Evolutionary conservation across 108 stramenopile genomes (phyloP), one percentile per base, ranked within the genome.

Genomic region (Mayamaea pseudoterrestris): DNA sequence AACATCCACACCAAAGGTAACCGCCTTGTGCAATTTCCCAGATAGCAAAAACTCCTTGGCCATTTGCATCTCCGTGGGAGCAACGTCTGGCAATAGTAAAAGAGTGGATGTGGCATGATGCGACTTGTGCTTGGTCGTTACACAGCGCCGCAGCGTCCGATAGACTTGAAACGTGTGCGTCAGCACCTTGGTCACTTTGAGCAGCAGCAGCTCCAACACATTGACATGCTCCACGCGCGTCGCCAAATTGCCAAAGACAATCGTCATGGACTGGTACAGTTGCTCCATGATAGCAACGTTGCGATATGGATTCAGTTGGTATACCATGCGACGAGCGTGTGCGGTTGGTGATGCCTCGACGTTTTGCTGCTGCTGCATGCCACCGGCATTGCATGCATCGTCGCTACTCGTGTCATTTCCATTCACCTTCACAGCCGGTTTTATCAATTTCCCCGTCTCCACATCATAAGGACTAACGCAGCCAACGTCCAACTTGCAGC

Each of bases 1-100:
- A 7, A 90, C 78, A 59, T 90, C 88, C 28, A 90, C 39, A 16
- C 88, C 88, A 66, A 90, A 90, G n/a, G 80, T 85, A 11, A 90
- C 34, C 25, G 83, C 83, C 2, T 61, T 66, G 53, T 90, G 88
- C 27, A 90, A 48, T 44, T 73, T 74, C 9, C 88, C 83, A 1
- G 78, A 63, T 20, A 83, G 56, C 27, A 90, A 57, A 41, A 78
- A 90, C 55, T 90, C 88, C 4, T 71, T 50, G 20, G 71, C 55
- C 30, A 90, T 71, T 18, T 68, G 66, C 37, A 90, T 76, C 58
- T 90, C 87, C 17, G 72, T 63, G 4, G 63, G 54, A 2, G 54
- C 52, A 37, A 16, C 37, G 25, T 36, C 44, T 8, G 37, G 5
- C 37, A 39, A 5, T 8, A 18, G 18, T 39, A 14, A 20, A 20